Base-by-base conservation (phyloP, 1,284 basidiomycete genomes). In the Apiotrichum veenhuisii region DNA sequence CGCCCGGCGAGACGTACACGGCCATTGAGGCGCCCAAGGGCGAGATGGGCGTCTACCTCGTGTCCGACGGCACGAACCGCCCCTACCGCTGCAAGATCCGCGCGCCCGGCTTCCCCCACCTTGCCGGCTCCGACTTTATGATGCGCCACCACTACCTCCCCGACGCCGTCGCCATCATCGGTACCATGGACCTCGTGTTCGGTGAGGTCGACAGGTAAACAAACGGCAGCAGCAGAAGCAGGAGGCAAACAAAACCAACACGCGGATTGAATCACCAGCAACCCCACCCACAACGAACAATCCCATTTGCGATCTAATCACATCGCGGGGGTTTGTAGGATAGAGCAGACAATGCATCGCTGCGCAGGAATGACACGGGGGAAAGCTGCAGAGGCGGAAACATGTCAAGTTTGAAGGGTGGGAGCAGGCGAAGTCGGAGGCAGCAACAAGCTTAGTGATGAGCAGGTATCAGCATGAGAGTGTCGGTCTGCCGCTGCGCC, bases 11-110 rank as follows among this genome's bases (percentile, higher is more conserved):
- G 81, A 98, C 95, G 0, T 98, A 98, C 81, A 86, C 85, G 54
- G 92, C 95, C 5, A 98, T 98, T 68, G 95, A 98, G 79, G 95
- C 95, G 20, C 95, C 94, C 55, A 98, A 98, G 81, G 94, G 94
- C 61, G 93, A 98, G 80, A 98, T 98, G 94, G 92, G 83, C 64
- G 93, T 97, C 54, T 96, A 92, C 79, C 85, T 96, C 53, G 91
- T 96, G 59, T 94, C 91, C 25, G 92, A 95, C 76, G 91, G 92
- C 55, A 84, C 88, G 17, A 93, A 95, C 79, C 83, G 92, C 38
- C 92, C 92, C 20, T 97, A 97, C 78, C 82, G 89, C 70, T 96
- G 93, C 81, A 91, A 89, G 79, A 96, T 96, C 66, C 89, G 91
- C 66, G 91, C 91, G 15, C 91, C 91, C 50, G 90, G 92, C 12